Base-by-base conservation (phyloP, 208 protist genomes). In the Trypanosomatidae sp. region DNA sequence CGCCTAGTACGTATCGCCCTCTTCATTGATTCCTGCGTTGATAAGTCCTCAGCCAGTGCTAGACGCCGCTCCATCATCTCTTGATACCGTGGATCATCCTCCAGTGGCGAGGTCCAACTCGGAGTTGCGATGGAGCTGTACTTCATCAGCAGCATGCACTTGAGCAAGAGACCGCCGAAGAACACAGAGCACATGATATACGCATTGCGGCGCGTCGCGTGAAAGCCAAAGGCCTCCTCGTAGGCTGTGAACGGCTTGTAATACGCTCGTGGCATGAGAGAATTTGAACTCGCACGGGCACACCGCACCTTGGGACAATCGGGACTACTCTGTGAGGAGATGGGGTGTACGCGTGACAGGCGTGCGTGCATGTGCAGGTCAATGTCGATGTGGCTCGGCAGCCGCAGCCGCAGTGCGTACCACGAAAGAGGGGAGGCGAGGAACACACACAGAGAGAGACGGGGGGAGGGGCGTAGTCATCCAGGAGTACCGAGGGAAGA, bases 211-310 rank as follows among this genome's bases (percentile, higher is more conserved):
- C 79, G 81, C 46, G 86, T 81, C 13, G 73, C 80, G 69, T 88
- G 87, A 71, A 91, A 95, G 41, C 91, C 88, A 7, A 95, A 77
- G 19, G 77, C 87, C 82, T 95, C 88, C 77, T 95, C 91, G 59
- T 93, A 93, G 7, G 84, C 80, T 44, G 91, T 95, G 71, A 93
- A 93, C 17, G 91, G 91, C 43, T 87, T 88, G 82, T 93, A 93
- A 65, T 93, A 92, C 17, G 88, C 91, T 36, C 91, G 84, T 4
- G 91, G 91, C 91, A 95, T 95, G 30, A 25, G 9, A n/a, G 56
- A 15, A 33, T 15, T n/a, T 39, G 36, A 39, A 6, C 36, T 39
- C 36, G 36, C 36, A 10, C 13, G 0, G 30, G 19, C 41, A n/a
- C n/a, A 33, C 43, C 62, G 43, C 13, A 66, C 22, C 62, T 6